phyloP scores from a whole-genome alignment of 106 monocot species.

The Narthecium ossifragum region DNA sequence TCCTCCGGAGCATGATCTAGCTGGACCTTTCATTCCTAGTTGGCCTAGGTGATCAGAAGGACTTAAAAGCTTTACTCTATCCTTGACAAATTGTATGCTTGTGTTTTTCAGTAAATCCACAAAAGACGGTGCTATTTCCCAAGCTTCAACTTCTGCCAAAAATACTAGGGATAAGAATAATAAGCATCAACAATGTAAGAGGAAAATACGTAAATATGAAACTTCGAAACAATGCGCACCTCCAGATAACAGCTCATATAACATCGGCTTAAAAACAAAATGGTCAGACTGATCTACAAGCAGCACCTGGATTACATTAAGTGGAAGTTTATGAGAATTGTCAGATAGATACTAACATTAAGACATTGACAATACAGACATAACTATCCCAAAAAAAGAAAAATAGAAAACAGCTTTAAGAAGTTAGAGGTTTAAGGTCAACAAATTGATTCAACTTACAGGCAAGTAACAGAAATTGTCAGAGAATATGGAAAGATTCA shows the following conservation, averaged over 20 bases:
- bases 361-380: too few species aligned
- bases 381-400: too few species aligned
- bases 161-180: neutral
- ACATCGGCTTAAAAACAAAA: conserved; percentile 97
- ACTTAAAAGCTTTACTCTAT: conserved; percentile 66
- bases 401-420: too few species aligned
- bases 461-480: too few species aligned
- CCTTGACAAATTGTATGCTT: conserved; percentile 66
- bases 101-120: conserved; percentile 73
- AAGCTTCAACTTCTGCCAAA: conserved; percentile 81
- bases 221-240: conserved; percentile 32
- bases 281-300: conserved; percentile 90
- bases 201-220: neutral
- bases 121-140: conserved; percentile 97
- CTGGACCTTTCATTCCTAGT: conserved; percentile 16
- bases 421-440: too few species aligned
- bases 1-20: conserved; percentile 45
- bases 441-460: too few species aligned
- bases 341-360: too few species aligned
- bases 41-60: conserved; percentile 61
- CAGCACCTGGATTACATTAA: conserved; percentile 73
- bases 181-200: neutral
- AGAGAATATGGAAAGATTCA: too few species aligned
- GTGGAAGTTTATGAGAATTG: too few species aligned
- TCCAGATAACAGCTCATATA: conserved; percentile 93